Percentiles rank a stretch among this genome's conserved stretches.
Conservation (phyloP, 306 rosid species). For the Sophora flavescens region DNA sequence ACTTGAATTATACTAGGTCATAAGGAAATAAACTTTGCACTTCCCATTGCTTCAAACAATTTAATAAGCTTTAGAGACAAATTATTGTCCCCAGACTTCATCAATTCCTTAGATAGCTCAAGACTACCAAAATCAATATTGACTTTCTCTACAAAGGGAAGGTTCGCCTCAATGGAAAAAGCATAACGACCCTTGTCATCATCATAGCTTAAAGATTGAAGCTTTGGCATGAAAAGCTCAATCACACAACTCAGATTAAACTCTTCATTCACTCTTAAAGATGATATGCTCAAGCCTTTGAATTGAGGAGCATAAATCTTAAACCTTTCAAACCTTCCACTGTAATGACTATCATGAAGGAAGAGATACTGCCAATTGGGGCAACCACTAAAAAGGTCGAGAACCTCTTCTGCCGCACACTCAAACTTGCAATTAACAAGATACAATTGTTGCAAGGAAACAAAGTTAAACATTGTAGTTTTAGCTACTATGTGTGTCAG, state of each 20-base stretch:
- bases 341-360: not conserved
- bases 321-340: not conserved
- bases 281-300: not conserved
- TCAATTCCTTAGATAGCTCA: not conserved
- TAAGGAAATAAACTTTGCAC: not conserved
- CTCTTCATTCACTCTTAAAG: not conserved
- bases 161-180: not conserved
- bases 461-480: not conserved
- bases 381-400: not conserved
- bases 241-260: not conserved
- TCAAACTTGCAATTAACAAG: not conserved
- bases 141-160: not conserved
- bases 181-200: not conserved
- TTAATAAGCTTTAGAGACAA: not conserved
- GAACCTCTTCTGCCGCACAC: not conserved
- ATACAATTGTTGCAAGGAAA: not conserved
- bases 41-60: not conserved
- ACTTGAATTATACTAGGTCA: not conserved
- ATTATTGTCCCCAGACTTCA: no score
- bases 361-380: not conserved
- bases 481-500: not conserved
- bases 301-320: not conserved
- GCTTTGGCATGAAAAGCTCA: constrained; percentile 8
- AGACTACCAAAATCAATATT: not conserved
- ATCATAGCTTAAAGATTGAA: not conserved